These are phyloP conservation scores for Fusarium nurragi DNA, from an alignment of 2,329 filamentous ascomycete species.

Conservation along the genomic window DNA sequence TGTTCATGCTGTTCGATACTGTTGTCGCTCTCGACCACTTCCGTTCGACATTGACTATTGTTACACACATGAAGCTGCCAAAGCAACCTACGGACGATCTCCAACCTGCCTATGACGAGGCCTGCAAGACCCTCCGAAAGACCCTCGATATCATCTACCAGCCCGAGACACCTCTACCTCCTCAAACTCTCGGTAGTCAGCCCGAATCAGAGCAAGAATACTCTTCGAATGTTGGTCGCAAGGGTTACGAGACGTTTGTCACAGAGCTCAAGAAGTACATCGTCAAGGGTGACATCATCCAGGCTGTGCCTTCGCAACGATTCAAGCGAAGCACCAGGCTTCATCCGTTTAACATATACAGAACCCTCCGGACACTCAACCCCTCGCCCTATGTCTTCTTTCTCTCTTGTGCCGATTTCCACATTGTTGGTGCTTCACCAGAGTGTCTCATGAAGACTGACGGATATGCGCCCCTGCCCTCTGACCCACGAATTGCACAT, in stretches of 20 bases:
- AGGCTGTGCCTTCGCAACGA: slow-evolving; percentile 94
- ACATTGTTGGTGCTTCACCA: slow-evolving; percentile 93
- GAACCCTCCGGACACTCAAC: slow-evolving; percentile 95
- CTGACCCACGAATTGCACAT: slow-evolving; percentile 42
- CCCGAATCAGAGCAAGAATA: slow-evolving; percentile 81
- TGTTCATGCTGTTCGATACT: slow-evolving; percentile 98
- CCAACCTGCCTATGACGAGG: slow-evolving; percentile 60
- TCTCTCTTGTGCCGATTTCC: slow-evolving; percentile 89
- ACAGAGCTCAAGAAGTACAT: slow-evolving; percentile 90
- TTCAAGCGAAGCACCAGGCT: slow-evolving; percentile 88
- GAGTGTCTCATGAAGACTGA: slow-evolving; percentile 87
- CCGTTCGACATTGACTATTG: slow-evolving; percentile 90
- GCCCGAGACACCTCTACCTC: slow-evolving; percentile 79
- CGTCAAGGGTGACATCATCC: slow-evolving; percentile 91
- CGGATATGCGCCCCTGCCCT: slow-evolving; percentile 39
- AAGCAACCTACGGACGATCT: slow-evolving; percentile 55
- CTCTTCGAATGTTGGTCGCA: slow-evolving; percentile 88
- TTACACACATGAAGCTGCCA: slow-evolving; percentile 85
- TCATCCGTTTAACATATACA: slow-evolving; percentile 98
- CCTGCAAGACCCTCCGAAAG: slow-evolving; percentile 70
- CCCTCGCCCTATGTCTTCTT: slow-evolving; percentile 98
- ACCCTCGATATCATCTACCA: slow-evolving; percentile 76
- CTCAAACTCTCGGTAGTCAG: slow-evolving; percentile 65
- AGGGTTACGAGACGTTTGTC: slow-evolving; percentile 92
- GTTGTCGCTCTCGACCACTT: slow-evolving; percentile 96